Percentiles rank a stretch among this genome's conserved stretches.
These are phyloP conservation scores for Boletellus deceptivus DNA, from an alignment of 1,284 basidiomycete species.

Conservation along the genomic window DNA sequence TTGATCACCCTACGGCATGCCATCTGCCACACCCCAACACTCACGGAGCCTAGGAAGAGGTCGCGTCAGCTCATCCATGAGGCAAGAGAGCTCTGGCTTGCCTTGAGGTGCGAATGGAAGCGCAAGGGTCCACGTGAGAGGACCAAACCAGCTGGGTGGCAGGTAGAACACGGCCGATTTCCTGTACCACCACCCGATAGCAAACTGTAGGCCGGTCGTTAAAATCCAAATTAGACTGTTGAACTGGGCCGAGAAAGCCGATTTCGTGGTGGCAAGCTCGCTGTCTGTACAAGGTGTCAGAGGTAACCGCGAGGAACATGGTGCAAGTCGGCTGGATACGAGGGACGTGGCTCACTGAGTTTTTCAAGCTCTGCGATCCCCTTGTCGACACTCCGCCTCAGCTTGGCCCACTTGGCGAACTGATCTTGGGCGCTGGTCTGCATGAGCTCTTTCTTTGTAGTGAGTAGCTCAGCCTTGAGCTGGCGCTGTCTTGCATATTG, in stretches of 20 bases:
- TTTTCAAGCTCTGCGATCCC: constrained; percentile 91
- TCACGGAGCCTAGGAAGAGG: constrained; percentile 67
- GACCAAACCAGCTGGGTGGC: constrained; percentile 84
- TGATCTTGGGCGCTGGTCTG: constrained; percentile 95
- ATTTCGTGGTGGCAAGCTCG: constrained; percentile 61
- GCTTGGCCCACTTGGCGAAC: constrained; percentile 98
- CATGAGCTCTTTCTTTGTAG: constrained; percentile 81
- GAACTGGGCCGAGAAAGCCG: constrained; percentile 74
- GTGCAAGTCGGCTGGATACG: constrained; percentile 1
- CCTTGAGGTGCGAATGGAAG: constrained; percentile 81
- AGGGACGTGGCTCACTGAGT: constrained; percentile 63
- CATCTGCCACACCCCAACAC: constrained; percentile 89
- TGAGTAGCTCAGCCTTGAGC: constrained; percentile 76
- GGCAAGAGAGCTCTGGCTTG: constrained; percentile 27
- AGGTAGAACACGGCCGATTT: constrained; percentile 88
- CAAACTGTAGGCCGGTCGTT: constrained; percentile 82
- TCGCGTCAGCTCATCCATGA: not conserved
- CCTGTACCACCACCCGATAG: constrained; percentile 87
- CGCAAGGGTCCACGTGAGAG: constrained; percentile 78
- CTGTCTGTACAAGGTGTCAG: constrained; percentile 50
- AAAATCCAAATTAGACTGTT: constrained; percentile 73
- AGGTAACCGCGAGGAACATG: constrained; percentile 3
- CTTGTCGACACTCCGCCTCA: constrained; percentile 90
- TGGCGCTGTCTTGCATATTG: constrained; percentile 56
- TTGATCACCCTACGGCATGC: constrained; percentile 79